Evolutionary conservation across 2,329 filamentous ascomycete genomes (phyloP), one percentile per base, ranked within the genome.

Genomic region (Dryadomyces quercivorus): DNA sequence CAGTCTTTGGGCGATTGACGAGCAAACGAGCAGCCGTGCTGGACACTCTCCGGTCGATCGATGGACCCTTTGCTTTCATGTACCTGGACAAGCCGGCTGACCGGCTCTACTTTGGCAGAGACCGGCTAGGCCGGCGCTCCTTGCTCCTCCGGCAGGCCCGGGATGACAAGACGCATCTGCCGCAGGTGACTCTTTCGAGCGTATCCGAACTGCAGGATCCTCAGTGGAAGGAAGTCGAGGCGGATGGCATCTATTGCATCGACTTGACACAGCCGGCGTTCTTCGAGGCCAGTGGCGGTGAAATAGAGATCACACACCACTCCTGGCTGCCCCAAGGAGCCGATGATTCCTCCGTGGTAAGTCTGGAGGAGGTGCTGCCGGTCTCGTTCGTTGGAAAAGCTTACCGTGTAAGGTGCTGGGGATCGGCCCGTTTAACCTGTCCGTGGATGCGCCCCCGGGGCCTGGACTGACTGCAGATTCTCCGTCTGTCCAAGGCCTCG

Each of bases 61-160:
- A 84, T 56, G 93, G 93, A 0, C 92, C 93, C 0, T 97, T 93
- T 70, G 88, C 92, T 2, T 93, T 97, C 67, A 79, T 92, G 6
- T 96, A 85, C 67, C 86, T 85, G 63, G 86, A 96, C 70, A 76
- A 74, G 16, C 63, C 66, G 10, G 72, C 77, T 53, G 72, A 72
- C 10, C 77, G 76, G 45, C 60, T 97, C 15, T 95, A 85, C 68
- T 96, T 87, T 66, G 90, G 87, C 7, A 80, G 93, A 59, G 93
- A 98, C 67, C 86, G 86, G 56, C 76, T 98, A 3, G 93, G 93
- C 9, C 79, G 93, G 55, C 80, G 93, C 50, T 97, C 93, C 15
- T 72, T 98, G 40, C 73, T 96, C 46, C 70, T 77, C 18, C 77
- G 77, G 3, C 21, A 2, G 9, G 10, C 36, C 2, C 47, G 9